Percentiles rank a stretch among this genome's conserved stretches.
These are phyloP conservation scores for Apiospora marii DNA, from an alignment of 2,329 filamentous ascomycete genomes.

Conservation along the genomic window DNA sequence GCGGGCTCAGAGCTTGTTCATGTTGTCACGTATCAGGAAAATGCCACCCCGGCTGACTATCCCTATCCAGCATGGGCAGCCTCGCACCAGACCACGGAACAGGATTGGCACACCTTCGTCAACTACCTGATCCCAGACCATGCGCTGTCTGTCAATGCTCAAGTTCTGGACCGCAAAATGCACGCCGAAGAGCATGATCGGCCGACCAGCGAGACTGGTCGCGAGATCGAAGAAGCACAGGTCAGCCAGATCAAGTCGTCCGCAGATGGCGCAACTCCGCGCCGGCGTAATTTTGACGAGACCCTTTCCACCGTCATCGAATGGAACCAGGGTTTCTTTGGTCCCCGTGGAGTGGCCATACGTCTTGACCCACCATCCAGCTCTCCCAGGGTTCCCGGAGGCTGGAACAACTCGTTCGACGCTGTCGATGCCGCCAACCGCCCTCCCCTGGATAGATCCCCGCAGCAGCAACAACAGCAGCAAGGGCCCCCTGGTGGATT, in stretches of 20 bases:
- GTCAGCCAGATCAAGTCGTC: conserved; percentile 45
- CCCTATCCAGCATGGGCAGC: conserved; percentile 51
- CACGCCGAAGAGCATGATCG: conserved; percentile 47
- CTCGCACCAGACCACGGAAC: conserved; percentile 53
- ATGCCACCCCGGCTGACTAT: conserved; percentile 52
- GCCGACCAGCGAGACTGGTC: conserved; percentile 36
- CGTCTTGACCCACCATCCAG: conserved; percentile 37
- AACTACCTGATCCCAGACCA: conserved; percentile 63
- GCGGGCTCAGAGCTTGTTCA: conserved; percentile 39
- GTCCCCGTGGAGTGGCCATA: conserved; percentile 56
- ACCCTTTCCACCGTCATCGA: conserved; percentile 56
- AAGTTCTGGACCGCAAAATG: conserved; percentile 58
- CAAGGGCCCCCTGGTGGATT: conserved; percentile 24
- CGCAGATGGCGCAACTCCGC: conserved; percentile 36
- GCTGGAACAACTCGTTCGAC: conserved; percentile 15
- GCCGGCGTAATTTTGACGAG: conserved; percentile 44
- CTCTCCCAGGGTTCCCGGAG: conserved; percentile 41
- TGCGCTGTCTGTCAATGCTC: conserved; percentile 52
- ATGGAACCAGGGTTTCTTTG: conserved; percentile 67
- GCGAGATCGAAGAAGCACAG: conserved; percentile 51
- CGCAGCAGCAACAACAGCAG: conserved; percentile 25
- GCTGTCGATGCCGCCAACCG: background rate
- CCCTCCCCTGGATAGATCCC: background rate
- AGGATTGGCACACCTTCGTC: conserved; percentile 68
- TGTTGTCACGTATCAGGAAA: conserved; percentile 43